Percentiles rank a stretch among this genome's conserved stretches.
phyloP scores from a whole-genome alignment of 148 eudicot genomes.

The Amaranthus hypochondriacus region DNA sequence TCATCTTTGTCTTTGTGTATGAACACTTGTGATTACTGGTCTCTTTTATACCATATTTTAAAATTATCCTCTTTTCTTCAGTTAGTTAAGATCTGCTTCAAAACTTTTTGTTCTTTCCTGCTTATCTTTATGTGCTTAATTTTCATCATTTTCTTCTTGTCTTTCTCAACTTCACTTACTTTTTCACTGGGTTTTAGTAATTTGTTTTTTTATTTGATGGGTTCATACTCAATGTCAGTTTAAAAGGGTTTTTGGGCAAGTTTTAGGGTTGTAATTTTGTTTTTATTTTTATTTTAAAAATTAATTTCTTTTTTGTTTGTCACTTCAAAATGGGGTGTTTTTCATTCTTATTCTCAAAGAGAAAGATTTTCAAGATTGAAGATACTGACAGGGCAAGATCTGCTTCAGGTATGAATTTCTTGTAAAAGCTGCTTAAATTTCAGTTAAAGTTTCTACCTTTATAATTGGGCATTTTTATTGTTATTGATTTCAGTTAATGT shows the following conservation, averaged over 20 bases:
- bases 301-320: neutral
- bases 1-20: slow-evolving; percentile 3
- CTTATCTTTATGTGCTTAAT: slow-evolving; percentile 18
- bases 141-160: slow-evolving; percentile 6
- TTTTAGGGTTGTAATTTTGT: too few relatives aligned
- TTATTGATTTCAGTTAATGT: neutral
- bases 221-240: too few relatives aligned
- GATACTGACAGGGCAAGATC: slow-evolving; percentile 49
- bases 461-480: neutral
- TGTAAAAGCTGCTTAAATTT: neutral
- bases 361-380: slow-evolving; percentile 35
- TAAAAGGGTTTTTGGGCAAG: too few relatives aligned
- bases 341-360: slow-evolving; percentile 29
- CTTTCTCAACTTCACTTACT: slow-evolving; percentile 13
- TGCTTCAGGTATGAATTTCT: slow-evolving; percentile 35
- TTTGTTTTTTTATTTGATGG: neutral
- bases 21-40: neutral
- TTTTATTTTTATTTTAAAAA: neutral
- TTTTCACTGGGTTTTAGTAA: neutral
- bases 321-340: slow-evolving; percentile 36
- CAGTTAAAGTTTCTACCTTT: neutral
- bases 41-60: neutral
- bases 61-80: slow-evolving; percentile 8
- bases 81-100: slow-evolving; percentile 32
- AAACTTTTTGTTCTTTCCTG: slow-evolving; percentile 26